Evolutionary conservation across 441 rosid genomes (phyloP).

Genomic region (Jatropha multifida): DNA sequence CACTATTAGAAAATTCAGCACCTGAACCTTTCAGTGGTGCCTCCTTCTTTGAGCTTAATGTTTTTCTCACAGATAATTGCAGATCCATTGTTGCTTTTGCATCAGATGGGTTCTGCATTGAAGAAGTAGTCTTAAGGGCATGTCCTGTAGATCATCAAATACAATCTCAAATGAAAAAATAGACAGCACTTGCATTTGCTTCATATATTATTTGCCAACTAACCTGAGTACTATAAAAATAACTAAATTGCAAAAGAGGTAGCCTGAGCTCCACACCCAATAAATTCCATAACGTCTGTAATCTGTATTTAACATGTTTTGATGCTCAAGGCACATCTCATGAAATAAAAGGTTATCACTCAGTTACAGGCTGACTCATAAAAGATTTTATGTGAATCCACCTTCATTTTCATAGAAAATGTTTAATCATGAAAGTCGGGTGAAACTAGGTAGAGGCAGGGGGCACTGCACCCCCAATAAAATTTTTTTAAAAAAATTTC

Average conservation of each 20-base stretch:
- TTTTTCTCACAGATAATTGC: constrained; percentile 69
- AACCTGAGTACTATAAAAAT: neutral
- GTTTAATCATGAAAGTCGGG: neutral
- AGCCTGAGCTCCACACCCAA: neutral
- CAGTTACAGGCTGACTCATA: neutral
- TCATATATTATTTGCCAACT: constrained; percentile 2
- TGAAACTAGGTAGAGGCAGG: too few relatives aligned
- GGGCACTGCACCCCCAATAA: too few relatives aligned
- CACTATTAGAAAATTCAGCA: constrained; percentile 35
- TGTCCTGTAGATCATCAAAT: constrained; percentile 18
- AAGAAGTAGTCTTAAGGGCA: constrained; percentile 20
- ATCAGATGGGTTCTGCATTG: constrained; percentile 53
- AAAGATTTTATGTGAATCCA: neutral
- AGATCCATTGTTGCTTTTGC: constrained; percentile 50
- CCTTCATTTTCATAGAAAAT: neutral
- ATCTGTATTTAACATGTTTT: neutral
- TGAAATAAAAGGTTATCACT: neutral
- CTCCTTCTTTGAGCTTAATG: constrained; percentile 69
- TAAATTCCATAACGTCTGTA: neutral
- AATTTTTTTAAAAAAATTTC: too few relatives aligned
- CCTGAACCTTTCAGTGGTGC: constrained; percentile 40
- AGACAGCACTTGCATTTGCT: constrained; percentile 2
- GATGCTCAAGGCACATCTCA: neutral
- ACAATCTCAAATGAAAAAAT: constrained; percentile 12
- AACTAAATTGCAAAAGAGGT: neutral